A percentile compares a stretch with the other conserved stretches of the same genome.
Evolutionary conservation across 371 early-diverging fungal genomes (phyloP).

Genomic region (Scutellospora calospora): DNA sequence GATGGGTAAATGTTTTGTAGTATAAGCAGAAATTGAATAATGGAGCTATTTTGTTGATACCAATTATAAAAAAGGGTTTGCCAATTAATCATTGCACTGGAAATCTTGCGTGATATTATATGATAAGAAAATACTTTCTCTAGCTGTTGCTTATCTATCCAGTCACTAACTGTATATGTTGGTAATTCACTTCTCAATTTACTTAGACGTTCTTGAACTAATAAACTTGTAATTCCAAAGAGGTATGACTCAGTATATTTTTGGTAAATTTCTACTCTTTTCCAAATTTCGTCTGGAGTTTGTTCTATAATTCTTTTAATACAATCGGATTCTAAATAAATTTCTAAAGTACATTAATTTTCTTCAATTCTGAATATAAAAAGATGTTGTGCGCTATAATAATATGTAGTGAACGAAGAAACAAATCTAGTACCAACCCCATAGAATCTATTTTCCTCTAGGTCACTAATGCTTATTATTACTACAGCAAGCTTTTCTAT

Average conservation of each 20-base stretch:
- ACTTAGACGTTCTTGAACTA: background rate
- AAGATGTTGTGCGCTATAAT: background rate
- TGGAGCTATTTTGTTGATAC: background rate
- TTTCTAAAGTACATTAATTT: background rate
- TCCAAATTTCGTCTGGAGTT: background rate
- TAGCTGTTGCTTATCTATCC: too few relatives aligned
- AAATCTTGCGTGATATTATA: background rate
- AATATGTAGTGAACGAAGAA: background rate
- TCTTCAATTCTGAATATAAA: background rate
- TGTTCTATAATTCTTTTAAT: background rate
- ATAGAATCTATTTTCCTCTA: background rate
- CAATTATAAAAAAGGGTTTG: background rate
- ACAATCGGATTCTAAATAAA: background rate
- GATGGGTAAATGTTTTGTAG: background rate
- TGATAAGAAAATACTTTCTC: background rate
- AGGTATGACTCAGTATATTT: background rate
- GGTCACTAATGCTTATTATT: background rate
- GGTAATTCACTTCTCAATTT: too few relatives aligned
- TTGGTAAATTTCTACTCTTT: background rate
- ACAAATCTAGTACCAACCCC: background rate
- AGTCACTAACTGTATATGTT: background rate
- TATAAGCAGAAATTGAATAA: background rate
- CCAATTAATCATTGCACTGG: background rate
- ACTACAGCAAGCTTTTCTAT: background rate
- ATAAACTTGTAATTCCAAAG: background rate